Evolutionary conservation across 176 grass and related monocot genomes (phyloP).

Genomic region (barley (Hordeum vulgare)): DNA sequence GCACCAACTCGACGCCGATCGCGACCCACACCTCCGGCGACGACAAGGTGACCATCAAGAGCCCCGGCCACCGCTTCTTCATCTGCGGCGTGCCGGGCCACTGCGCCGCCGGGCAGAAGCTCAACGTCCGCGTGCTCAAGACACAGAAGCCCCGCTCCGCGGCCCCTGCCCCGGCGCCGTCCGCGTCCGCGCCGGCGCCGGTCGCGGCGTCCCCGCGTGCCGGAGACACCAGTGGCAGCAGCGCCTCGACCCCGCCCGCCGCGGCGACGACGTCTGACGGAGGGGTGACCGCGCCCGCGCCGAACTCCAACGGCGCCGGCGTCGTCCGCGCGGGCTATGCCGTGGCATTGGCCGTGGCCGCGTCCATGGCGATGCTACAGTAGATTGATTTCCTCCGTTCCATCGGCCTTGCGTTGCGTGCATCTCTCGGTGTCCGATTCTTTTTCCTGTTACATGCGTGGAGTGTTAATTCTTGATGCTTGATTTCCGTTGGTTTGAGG

Average conservation of each 20-base stretch:
- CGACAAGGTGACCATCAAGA: conserved; percentile 62
- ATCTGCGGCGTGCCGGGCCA: conserved; percentile 74
- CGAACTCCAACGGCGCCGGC: conserved; percentile 16
- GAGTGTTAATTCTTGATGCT: neutral
- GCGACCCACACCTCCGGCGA: conserved; percentile 61
- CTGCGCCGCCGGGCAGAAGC: conserved; percentile 64
- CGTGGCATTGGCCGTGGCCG: neutral
- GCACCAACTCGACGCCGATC: conserved; percentile 60
- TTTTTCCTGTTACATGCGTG: conserved; percentile 11
- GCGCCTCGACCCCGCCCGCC: neutral
- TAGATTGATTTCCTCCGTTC: neutral
- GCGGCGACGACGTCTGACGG: neutral
- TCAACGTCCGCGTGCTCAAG: conserved; percentile 68
- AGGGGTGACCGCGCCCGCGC: conserved; percentile 8
- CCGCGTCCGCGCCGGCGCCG: neutral
- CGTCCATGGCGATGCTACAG: conserved; percentile 2
- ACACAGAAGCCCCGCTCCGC: conserved; percentile 24
- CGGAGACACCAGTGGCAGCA: neutral
- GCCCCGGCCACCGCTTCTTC: conserved; percentile 73
- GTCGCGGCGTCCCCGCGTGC: neutral
- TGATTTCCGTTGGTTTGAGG: neutral
- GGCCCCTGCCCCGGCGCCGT: conserved; percentile 42
- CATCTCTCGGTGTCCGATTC: neutral
- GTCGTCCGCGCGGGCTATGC: neutral
- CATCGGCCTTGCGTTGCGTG: neutral